Evolutionary conservation across 768 basidiomycete genomes (phyloP), one percentile per base, ranked within the genome.

Genomic region (Lentinus brumalis): DNA sequence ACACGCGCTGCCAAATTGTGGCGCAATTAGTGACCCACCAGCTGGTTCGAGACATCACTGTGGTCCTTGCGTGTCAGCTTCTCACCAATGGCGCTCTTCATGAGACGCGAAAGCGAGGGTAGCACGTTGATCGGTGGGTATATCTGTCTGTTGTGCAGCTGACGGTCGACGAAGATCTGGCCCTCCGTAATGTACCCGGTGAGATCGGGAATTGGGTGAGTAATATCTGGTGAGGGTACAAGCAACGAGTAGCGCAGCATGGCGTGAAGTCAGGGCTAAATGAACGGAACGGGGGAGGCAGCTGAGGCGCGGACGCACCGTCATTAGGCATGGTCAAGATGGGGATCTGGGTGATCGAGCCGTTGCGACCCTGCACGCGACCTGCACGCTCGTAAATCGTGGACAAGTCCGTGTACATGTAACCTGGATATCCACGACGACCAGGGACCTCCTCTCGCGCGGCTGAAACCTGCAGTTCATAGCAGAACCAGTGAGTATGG

Each of bases 301-400:
- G 21, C 39, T 35, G 46, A 38, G 56, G 38, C 49, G 42, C 52
- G 44, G 53, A 66, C 83, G 79, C 77, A 92, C 95, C 96, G 76
- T 98, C 97, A 78, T 98, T 99, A 29, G 97, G 97, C 97, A 99
- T 99, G 61, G 97, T 98, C 57, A 99, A 83, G 71, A 98, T 99
- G 62, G 97, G 97, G 75, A 98, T 97, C 79, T 99, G 97, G 56
- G 97, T 99, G 81, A 99, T 99, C 50, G 95, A 97, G 46, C 97
- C 97, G 77, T 98, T 98, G 68, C 96, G 86, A 65, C 97, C 97
- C 79, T 97, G 78, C 53, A 98, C 97, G 69, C 96, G 96, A 47
- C 97, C 97, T 42, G 97, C 97, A 77, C 97, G 94, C 78, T 99
- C 97, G 77, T 99, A 99, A 73, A 99, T 96, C 38, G 96, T 98